Evolutionary conservation across 2,329 filamentous ascomycete species (phyloP), one percentile per base, ranked within the genome.

Genomic region (Fusarium xyrophilum): DNA sequence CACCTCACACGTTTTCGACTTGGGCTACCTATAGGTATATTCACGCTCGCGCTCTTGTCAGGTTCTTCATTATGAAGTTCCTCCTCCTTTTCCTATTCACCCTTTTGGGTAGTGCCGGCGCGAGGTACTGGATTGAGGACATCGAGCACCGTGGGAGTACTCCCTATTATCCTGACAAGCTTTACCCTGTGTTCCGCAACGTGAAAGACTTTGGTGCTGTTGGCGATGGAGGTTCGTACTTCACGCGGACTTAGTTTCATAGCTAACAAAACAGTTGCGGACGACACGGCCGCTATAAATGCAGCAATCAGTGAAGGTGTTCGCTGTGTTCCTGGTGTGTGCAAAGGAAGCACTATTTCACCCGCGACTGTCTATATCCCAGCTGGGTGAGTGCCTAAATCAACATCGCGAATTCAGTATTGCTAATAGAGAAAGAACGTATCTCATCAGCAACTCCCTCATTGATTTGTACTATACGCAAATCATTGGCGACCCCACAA

Each of bases 381-480:
- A n/a, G 59, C 77, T 11, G 79, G 78, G 78, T 79, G 53, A 51
- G 76, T 60, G 1, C 2, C 13, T 6, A 69, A 21, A 74, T 72
- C 71, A 73, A 51, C 38, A 63, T 13, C 32, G 11, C 14, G 43
- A 15, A 53, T 60, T 12, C 28, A 60, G 15, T 30, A 15, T 56
- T 28, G 25, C 69, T 59, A 65, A 61, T 32, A 13, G 10, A 12
- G 7, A 5, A 35, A 79, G 78, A 44, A 93, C 89, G 5, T 96
- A 95, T 74, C 73, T 89, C 8, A 88, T 95, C 64, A 90, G 86
- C 52, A 84, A 82, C 67, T 90, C 92, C 9, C 88, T 96, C 63
- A 79, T 91, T 42, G 88, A 91, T 75, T 89, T 89, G 79, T 96
- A 94, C 80, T 93, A 93, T 76, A 93, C 92, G 3, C 90, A 93